Evolutionary conservation across 2,329 filamentous ascomycete genomes (phyloP).

Genomic region (Trichoderma koningiopsis): DNA sequence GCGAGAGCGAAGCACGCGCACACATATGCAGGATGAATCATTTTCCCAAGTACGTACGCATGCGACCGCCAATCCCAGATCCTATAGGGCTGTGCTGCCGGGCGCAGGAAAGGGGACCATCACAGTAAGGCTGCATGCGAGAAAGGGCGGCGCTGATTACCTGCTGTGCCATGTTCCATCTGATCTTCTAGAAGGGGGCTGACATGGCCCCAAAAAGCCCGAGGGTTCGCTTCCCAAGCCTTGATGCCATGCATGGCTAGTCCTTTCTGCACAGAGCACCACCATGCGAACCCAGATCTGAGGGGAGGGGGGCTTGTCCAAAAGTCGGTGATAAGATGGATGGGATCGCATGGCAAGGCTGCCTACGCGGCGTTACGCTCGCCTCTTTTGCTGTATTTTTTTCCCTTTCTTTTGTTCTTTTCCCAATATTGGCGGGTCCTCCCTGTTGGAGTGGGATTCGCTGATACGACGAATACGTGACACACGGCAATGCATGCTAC

Average conservation of each 20-base stretch:
- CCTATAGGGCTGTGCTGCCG: constrained; percentile 13
- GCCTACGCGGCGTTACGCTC: not conserved
- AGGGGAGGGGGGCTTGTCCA: not conserved
- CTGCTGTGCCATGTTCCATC: constrained; percentile 11
- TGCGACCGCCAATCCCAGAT: constrained; percentile 1
- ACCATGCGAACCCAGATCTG: constrained; percentile 15
- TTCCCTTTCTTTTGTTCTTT: not conserved
- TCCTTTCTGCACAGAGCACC: constrained; percentile 1
- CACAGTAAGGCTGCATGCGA: constrained; percentile 11
- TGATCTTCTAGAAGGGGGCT: constrained; percentile 22
- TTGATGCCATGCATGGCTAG: constrained; percentile 14
- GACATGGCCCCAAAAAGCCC: not conserved
- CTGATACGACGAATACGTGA: not conserved
- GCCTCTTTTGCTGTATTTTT: not conserved
- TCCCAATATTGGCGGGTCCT: not conserved
- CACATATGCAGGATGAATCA: not conserved
- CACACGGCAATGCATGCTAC: not conserved
- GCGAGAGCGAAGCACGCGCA: not conserved
- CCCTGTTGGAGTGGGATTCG: not conserved
- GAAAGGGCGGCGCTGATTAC: not conserved
- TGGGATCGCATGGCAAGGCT: not conserved
- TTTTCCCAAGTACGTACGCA: not conserved
- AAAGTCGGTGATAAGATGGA: constrained; percentile 2
- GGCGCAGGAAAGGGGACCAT: not conserved
- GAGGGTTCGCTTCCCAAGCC: not conserved